These are phyloP conservation scores for Triglochin maritima DNA, from an alignment of 106 monocot genomes.

Conservation along the genomic window DNA sequence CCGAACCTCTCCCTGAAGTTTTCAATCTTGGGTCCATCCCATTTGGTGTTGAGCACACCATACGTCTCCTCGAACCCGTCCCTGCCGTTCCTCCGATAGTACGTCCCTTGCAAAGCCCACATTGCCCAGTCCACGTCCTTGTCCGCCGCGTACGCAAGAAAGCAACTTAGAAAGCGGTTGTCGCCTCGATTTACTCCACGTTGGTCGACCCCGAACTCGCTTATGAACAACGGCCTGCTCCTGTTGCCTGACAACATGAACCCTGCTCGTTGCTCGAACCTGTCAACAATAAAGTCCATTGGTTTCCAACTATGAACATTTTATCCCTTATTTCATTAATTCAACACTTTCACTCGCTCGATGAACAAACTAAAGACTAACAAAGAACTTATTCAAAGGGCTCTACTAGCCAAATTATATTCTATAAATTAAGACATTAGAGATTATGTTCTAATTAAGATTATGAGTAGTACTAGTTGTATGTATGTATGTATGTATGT, in stretches of 20 bases:
- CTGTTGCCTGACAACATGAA: conserved; percentile 11
- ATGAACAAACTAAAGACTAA: too few species aligned
- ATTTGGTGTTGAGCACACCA: conserved; percentile 30
- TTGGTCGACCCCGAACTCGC: conserved; percentile 45
- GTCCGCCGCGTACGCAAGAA: conserved; percentile 32
- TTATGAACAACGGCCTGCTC: conserved; percentile 26
- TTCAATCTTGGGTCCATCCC: conserved; percentile 27
- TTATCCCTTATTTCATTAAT: too few species aligned
- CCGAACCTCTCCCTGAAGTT: conserved; percentile 19
- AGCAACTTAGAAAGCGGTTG: conserved; percentile 33
- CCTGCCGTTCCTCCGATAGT: conserved; percentile 25
- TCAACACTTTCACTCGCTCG: too few species aligned
- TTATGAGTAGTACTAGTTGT: too few species aligned
- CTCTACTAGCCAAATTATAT: too few species aligned
- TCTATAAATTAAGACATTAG: too few species aligned
- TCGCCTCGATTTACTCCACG: conserved; percentile 27
- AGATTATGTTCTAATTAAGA: too few species aligned
- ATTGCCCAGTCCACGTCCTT: conserved; percentile 48
- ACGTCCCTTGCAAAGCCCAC: conserved; percentile 49
- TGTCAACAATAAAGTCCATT: too few species aligned
- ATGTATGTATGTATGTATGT: too few species aligned
- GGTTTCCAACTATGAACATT: too few species aligned
- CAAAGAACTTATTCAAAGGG: too few species aligned
- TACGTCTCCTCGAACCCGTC: conserved; percentile 32
- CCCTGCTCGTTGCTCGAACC: conserved; percentile 25